Evolutionary conservation across 2,329 filamentous ascomycete genomes (phyloP).

Genomic region (Elsinoe arachidis): DNA sequence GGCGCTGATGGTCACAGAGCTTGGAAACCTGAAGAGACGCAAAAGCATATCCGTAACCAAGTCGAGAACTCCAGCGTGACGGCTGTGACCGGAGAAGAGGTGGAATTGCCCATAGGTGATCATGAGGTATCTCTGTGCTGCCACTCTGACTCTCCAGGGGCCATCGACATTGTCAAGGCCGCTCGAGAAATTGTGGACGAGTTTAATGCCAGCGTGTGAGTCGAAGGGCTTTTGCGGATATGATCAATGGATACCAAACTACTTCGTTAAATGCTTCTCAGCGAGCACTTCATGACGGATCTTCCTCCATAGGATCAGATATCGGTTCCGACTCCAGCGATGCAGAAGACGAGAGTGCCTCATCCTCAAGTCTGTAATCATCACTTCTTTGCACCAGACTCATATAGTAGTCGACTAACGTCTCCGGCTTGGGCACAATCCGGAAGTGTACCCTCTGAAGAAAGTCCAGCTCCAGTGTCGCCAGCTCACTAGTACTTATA

Average conservation of each 20-base stretch:
- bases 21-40: conserved; percentile 35
- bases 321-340: background rate
- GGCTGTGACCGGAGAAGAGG: conserved; percentile 34
- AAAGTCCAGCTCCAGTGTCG: conserved; percentile 87
- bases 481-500: conserved; percentile 81
- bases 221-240: background rate
- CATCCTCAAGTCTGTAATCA: conserved; percentile 46
- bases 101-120: conserved; percentile 34
- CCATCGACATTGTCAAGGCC: conserved; percentile 36
- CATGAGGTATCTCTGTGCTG: conserved; percentile 37
- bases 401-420: conserved; percentile 85
- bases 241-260: background rate
- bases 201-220: conserved; percentile 26
- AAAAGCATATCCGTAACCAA: conserved; percentile 33
- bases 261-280: background rate
- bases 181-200: conserved; percentile 35
- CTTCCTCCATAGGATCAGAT: conserved; percentile 9
- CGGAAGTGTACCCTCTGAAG: conserved; percentile 89
- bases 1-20: conserved; percentile 21
- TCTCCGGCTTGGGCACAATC: conserved; percentile 91
- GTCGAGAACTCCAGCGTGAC: conserved; percentile 34
- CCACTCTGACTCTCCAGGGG: conserved; percentile 38
- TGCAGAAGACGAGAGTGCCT: background rate
- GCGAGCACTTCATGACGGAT: conserved; percentile 4
- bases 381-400: conserved; percentile 65